Base-by-base conservation (phyloP, 495 filamentous ascomycete genomes). In the Podospora fimiseda region DNA sequence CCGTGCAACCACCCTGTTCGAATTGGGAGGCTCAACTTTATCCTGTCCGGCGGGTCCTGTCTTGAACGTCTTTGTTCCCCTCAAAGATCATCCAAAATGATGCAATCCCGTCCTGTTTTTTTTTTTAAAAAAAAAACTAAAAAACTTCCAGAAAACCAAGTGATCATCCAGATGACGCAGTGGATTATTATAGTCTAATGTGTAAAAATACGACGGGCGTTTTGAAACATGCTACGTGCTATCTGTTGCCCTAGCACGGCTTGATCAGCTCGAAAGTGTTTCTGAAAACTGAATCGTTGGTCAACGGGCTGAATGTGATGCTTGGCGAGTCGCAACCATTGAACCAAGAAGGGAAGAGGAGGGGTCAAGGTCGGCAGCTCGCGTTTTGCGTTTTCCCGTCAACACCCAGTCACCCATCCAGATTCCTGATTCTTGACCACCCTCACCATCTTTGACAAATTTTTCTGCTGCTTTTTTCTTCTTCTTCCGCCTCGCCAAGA, bases 11-110 rank as follows among this genome's bases (percentile, higher is more conserved):
- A 43, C 15, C 16, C 24, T 49, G 40, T 11, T 33, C 16, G 13
- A 53, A 58, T 46, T 44, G 15, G 46, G 52, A 51, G 51, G 48
- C 52, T 51, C 42, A 59, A 55, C 56, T 55, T 42, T 43, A 51
- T 38, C 47, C 52, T 43, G 16, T 22, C 21, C 11, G 47, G 51
- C 30, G 51, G 56, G 41, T 44, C 27, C 21, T 33, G 27, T 50
- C 11, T 38, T 18, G 16, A 41, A 33, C 33, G 48, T 50, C 37
- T n/a, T n/a, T n/a, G n/a, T n/a, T n/a, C n/a, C n/a, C n/a, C n/a
- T n/a, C n/a, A n/a, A n/a, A n/a, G n/a, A n/a, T n/a, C n/a, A n/a
- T n/a, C n/a, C n/a, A 15, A 38, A 33, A 57, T 57, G 44, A 36
- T 49, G 51, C 15, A 45, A 42, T 24, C 33, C 27, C 30, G 37